A percentile compares a stretch with the other conserved stretches of the same genome.
These are phyloP conservation scores for Calonectria honghensis DNA, from an alignment of 2,329 filamentous ascomycete genomes.

Conservation along the genomic window DNA sequence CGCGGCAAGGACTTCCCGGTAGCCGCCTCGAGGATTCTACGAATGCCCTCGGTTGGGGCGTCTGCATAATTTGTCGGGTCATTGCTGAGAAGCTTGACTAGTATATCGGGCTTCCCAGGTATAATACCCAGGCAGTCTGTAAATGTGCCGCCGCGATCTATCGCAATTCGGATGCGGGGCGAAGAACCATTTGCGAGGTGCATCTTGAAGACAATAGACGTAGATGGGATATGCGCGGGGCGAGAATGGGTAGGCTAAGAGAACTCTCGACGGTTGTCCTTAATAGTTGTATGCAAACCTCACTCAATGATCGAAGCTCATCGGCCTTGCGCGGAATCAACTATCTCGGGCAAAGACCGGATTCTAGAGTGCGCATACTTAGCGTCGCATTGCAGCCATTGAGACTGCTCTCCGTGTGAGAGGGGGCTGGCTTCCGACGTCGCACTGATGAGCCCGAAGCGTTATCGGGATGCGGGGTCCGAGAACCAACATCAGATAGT, in stretches of 20 bases:
- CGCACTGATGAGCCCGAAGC: constrained; percentile 13
- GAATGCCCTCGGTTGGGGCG: constrained; percentile 83
- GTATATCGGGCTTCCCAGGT: constrained; percentile 78
- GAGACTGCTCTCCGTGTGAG: background rate
- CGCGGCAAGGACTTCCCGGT: constrained; percentile 57
- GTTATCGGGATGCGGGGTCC: background rate
- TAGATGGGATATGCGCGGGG: background rate
- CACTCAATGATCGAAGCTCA: background rate
- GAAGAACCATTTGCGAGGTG: background rate
- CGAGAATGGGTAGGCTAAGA: background rate
- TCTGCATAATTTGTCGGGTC: constrained; percentile 83
- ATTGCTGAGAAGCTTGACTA: constrained; percentile 83
- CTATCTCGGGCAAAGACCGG: background rate
- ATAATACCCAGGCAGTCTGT: constrained; percentile 83
- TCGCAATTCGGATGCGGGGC: constrained; percentile 56
- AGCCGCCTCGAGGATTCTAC: constrained; percentile 62
- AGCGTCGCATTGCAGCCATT: background rate
- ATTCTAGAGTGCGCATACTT: constrained; percentile 18
- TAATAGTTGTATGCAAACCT: constrained; percentile 7
- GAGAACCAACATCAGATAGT: background rate
- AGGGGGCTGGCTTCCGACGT: background rate
- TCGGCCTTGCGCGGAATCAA: background rate
- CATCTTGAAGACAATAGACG: background rate
- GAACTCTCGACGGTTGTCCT: background rate
- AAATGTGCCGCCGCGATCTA: constrained; percentile 72